Evolutionary conservation across 306 rosid genomes (phyloP), one percentile per base, ranked within the genome.

Genomic region (Acmispon strigosus): DNA sequence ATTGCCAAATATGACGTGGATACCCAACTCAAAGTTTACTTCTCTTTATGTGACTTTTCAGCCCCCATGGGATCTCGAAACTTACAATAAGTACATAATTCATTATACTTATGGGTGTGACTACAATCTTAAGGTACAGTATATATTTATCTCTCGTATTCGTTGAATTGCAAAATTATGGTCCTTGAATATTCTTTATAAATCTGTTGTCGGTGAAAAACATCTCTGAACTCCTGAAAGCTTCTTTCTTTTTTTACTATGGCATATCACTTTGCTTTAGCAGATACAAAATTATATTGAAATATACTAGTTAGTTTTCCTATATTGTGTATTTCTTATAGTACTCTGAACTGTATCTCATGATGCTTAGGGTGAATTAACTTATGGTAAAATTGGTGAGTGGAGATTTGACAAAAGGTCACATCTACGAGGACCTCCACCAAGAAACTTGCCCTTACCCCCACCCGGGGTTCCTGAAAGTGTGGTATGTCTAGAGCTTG

Each of bases 361-460:
- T 61, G 66, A 48, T 78, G 10, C 69, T 53, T 70, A 91, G 99
- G 99, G 99, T 69, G 96, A 86, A 72, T 80, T 95, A 73, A 91
- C 96, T 1, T 89, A 91, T 63, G 99, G 99, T 12, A 87, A 82
- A 83, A 70, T 89, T 42, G 99, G 97, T 18, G 97, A 91, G 79
- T 95, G 99, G 97, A 76, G 99, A 83, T 95, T 95, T 48, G 99
- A 95, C 87, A 95, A 95, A 82, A 87, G 97, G 64, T 89, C 97
- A 10, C 83, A 86, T 83, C 83, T 91, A 29, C 83, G 83, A 68
- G 96, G 96, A 71, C 96, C 99, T 49, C 89, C 85, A 1, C 99
- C 99, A 0, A 86, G 61, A 75, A 89, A 95, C 79, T 76, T 91
- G 53, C 39, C 97, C 62, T 76, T 95, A 78, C 97, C 99, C 61